Base-by-base conservation (phyloP, 23 red algal genomes). In the Gracilaria vermiculophylla region DNA sequence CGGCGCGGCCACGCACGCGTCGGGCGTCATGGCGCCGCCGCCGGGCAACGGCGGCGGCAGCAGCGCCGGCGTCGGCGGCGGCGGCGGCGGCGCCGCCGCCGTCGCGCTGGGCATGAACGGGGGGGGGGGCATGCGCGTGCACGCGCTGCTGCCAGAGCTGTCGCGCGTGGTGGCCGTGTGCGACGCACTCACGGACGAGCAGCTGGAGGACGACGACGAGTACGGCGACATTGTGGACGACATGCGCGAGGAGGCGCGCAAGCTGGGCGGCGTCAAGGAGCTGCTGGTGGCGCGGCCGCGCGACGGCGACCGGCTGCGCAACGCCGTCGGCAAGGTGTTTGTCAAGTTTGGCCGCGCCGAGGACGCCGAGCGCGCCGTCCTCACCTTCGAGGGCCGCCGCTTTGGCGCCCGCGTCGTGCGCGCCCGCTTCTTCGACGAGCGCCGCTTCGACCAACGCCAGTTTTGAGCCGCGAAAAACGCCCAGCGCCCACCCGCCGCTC, bases 151-250 rank as follows among this genome's bases (percentile, higher is more conserved):
- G 34, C 74, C 62, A 8, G 32, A 69, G 10, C 51, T 75, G 2
- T 89, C 95, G 42, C 85, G 83, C 25, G 89, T 93, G 28, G 74
- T 97, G n/a, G 95, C 89, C 9, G 72, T 97, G 50, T 35, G 40
- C 47, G 89, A 97, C 58, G 87, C 89, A 19, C 71, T 94, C 25
- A 90, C 79, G 43, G 72, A 52, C 28, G 95, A 90, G 54, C 83
- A 94, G 39, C 65, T 97, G 37, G 58, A 60, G 47, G 86, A 97
- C 45, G 90, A 97, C 42, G 90, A 80, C 53, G 90, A 93, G 69
- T 83, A 91, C 66, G 77, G 56, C 25, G 95, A 97, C 25, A 94
- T 97, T 66, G 24, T 55, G 40, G 77, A 94, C 40, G 95, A 97
- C 62, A 66, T 94, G 39, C 53, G 76, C 28, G 90, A 94, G 5